These are phyloP conservation scores for Pythium aristosporum DNA, from an alignment of 352 stramenopile species.

Conservation along the genomic window DNA sequence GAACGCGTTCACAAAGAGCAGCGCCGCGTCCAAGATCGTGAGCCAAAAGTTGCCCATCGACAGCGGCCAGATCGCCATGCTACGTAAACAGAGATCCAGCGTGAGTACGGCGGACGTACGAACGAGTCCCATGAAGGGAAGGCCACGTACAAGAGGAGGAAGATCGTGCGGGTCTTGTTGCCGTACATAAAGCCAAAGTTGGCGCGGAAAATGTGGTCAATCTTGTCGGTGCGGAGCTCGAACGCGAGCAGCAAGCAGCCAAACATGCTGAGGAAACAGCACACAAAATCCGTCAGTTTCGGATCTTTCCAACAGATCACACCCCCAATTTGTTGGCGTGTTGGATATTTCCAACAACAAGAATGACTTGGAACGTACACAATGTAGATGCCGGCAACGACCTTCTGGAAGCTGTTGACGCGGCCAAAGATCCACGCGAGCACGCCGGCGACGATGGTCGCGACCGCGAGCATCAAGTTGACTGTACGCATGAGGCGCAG, in stretches of 20 bases:
- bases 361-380: slow-evolving; percentile 45
- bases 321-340: neutral
- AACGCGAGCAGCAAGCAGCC: slow-evolving; percentile 74
- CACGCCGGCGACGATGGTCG: slow-evolving; percentile 66
- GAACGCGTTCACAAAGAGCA: slow-evolving; percentile 88
- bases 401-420: slow-evolving; percentile 75
- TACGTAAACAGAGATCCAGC: slow-evolving; percentile 19
- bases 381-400: slow-evolving; percentile 87
- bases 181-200: slow-evolving; percentile 92
- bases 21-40: slow-evolving; percentile 83
- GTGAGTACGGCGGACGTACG: neutral
- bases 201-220: slow-evolving; percentile 72
- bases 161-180: slow-evolving; percentile 86
- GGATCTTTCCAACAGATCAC: no score
- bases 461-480: slow-evolving; percentile 74
- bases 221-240: slow-evolving; percentile 81
- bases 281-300: slow-evolving; percentile 4
- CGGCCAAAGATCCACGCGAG: slow-evolving; percentile 81
- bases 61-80: slow-evolving; percentile 87
- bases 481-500: slow-evolving; percentile 74
- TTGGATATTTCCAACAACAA: neutral
- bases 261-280: slow-evolving; percentile 55
- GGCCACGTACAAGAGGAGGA: slow-evolving; percentile 82
- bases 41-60: slow-evolving; percentile 91
- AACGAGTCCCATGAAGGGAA: neutral